A percentile compares a stretch with the other conserved stretches of the same genome.
These are phyloP conservation scores for Porogramme epimiltina DNA, from an alignment of 1,284 basidiomycete species.

Conservation along the genomic window DNA sequence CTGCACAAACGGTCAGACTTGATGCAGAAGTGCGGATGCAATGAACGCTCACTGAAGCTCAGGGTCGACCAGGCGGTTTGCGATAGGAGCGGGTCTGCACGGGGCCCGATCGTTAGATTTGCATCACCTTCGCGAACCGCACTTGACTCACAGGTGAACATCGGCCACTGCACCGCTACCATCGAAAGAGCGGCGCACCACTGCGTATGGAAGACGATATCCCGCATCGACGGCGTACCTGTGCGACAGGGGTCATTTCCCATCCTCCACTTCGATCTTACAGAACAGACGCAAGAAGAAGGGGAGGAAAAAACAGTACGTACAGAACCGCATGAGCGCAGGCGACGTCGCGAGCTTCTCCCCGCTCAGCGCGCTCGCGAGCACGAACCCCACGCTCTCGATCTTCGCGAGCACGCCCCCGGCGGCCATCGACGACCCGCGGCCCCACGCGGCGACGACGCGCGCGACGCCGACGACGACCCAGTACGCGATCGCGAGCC, in stretches of 20 bases:
- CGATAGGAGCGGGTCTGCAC: constrained; percentile 79
- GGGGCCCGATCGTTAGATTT: no score
- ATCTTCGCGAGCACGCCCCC: constrained; percentile 65
- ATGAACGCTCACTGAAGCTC: constrained; percentile 71
- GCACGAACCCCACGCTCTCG: constrained; percentile 83
- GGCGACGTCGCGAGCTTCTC: constrained; percentile 85
- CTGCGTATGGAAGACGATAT: constrained; percentile 92
- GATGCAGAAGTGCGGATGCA: constrained; percentile 1
- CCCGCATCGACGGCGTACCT: constrained; percentile 93
- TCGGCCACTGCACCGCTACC: constrained; percentile 94
- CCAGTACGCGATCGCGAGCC: constrained; percentile 82
- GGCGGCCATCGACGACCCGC: constrained; percentile 61
- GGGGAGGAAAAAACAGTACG: constrained; percentile 30
- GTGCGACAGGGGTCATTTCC: constrained; percentile 20
- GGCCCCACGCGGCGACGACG: constrained; percentile 80
- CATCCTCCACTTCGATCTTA: neutral
- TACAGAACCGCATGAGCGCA: constrained; percentile 87
- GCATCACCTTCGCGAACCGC: constrained; percentile 5
- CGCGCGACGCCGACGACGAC: constrained; percentile 78
- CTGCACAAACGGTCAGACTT: constrained; percentile 40
- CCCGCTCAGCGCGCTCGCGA: constrained; percentile 92
- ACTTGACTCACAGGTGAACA: constrained; percentile 76
- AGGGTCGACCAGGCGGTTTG: constrained; percentile 89
- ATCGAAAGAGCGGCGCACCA: constrained; percentile 87
- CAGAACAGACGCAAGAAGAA: constrained; percentile 6